Evolutionary conservation across 2,329 filamentous ascomycete genomes (phyloP).

Genomic region (Claviceps cyperi): DNA sequence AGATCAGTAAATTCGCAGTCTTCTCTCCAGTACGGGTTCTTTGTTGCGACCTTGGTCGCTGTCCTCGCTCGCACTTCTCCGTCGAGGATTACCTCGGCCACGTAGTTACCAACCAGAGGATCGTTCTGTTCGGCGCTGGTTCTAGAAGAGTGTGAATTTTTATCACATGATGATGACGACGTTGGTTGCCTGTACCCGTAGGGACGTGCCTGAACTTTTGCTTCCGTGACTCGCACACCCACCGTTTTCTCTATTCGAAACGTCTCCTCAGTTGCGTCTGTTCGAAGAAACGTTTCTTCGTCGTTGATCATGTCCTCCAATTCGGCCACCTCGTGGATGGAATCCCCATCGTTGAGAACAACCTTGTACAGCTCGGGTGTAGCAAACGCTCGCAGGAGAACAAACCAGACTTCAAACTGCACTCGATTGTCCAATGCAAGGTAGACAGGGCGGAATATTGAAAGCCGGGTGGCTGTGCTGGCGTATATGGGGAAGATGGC

Average conservation of each 20-base stretch:
- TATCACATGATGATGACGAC: slow-evolving; percentile 10
- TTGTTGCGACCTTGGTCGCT: slow-evolving; percentile 53
- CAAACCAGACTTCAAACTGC: slow-evolving; percentile 96
- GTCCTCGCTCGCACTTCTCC: slow-evolving; percentile 67
- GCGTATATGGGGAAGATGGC: slow-evolving; percentile 92
- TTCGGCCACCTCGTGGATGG: slow-evolving; percentile 26
- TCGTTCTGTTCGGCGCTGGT: slow-evolving; percentile 21
- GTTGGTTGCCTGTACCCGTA: slow-evolving; percentile 10
- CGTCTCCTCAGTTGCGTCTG: slow-evolving; percentile 18
- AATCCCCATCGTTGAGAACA: slow-evolving; percentile 27
- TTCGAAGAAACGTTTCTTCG: slow-evolving; percentile 34
- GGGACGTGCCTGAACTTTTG: slow-evolving; percentile 36
- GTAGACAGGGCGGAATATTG: slow-evolving; percentile 76
- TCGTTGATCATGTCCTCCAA: slow-evolving; percentile 23
- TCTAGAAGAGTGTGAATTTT: not conserved
- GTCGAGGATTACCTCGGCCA: slow-evolving; percentile 67
- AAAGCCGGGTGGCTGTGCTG: slow-evolving; percentile 54
- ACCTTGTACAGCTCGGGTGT: slow-evolving; percentile 77
- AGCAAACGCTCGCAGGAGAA: slow-evolving; percentile 78
- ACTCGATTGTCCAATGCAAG: slow-evolving; percentile 74
- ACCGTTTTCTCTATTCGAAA: slow-evolving; percentile 51
- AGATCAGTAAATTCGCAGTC: slow-evolving; percentile 66
- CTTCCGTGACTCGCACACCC: slow-evolving; percentile 43
- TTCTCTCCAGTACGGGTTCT: slow-evolving; percentile 70
- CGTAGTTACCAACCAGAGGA: slow-evolving; percentile 49